Conservation (phyloP, 2,329 filamentous ascomycete genomes). For the Cytospora leucostoma region DNA sequence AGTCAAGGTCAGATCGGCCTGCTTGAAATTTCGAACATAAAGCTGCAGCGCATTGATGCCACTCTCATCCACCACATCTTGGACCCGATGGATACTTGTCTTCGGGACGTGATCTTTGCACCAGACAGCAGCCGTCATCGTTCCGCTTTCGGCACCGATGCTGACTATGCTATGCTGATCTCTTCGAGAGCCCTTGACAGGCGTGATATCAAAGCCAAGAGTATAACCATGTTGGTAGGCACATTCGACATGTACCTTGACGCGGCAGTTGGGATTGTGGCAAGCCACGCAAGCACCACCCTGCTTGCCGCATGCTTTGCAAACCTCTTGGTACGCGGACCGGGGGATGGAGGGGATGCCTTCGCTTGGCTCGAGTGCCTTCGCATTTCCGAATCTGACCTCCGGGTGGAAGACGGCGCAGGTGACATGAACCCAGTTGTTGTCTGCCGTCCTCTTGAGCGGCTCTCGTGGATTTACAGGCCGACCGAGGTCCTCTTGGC, state of each 20-base stretch:
- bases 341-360: conserved; percentile 82
- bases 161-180: conserved; percentile 80
- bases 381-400: conserved; percentile 86
- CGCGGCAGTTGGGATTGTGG: conserved; percentile 62
- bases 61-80: conserved; percentile 71
- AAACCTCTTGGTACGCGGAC: conserved; percentile 72
- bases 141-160: conserved; percentile 77
- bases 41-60: conserved; percentile 81
- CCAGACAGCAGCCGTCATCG: conserved; percentile 84
- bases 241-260: conserved; percentile 82
- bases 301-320: conserved; percentile 78
- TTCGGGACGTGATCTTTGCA: conserved; percentile 87
- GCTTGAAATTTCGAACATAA: conserved; percentile 88
- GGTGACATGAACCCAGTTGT: conserved; percentile 97
- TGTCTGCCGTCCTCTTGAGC: conserved; percentile 89
- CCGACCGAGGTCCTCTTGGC: conserved; percentile 80
- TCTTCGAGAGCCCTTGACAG: conserved; percentile 84
- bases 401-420: conserved; percentile 92
- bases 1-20: conserved; percentile 86
- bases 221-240: conserved; percentile 80
- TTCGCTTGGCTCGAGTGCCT: conserved; percentile 81
- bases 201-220: conserved; percentile 86
- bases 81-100: conserved; percentile 73
- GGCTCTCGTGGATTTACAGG: conserved; percentile 85
- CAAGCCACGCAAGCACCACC: conserved; percentile 82